Base-by-base conservation (phyloP, 2,329 filamentous ascomycete genomes). In the Monilinia polystroma region DNA sequence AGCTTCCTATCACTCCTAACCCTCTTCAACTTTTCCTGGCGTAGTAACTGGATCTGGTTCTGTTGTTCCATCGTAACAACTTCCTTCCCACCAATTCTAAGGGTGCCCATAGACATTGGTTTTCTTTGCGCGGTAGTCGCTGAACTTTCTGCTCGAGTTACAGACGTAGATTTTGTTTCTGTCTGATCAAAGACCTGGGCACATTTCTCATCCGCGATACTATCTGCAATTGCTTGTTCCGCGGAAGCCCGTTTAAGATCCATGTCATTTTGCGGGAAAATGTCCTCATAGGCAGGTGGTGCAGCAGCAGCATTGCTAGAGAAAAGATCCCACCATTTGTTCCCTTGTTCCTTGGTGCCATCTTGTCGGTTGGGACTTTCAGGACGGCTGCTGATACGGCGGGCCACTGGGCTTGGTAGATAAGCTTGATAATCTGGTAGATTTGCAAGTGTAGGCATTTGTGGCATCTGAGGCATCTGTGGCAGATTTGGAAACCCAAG, bases 251-350 rank as follows among this genome's bases (percentile, higher is more conserved):
- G 82, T 76, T 90, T 89, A 32, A 78, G 79, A 66, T 88, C 84
- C 20, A 82, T 70, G 55, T 82, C 80, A 45, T 72, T 73, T 64
- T 81, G 77, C 1, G 90, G 91, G 76, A 87, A 95, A 38, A 95
- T 85, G 58, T 93, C 91, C 64, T 93, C 88, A 71, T 95, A 95
- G 0, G 91, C 85, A 12, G 91, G 91, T 11, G 90, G 90, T 43
- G 85, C 81, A 4, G 82, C 80, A 12, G 85, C 78, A 51, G 79
- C 79, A 26, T 78, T 80, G 49, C 82, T 79, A 11, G 86, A 86
- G 55, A 89, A 83, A 38, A 89, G 79, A 74, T 90, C 87, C 85
- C 87, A 91, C 88, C 89, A 91, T 68, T 83, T 83, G 71, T 81
- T 81, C 63, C 87, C 83, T 65, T 81, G 76, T 63, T 81, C 80